Base-by-base conservation (phyloP, 2,329 filamentous ascomycete genomes). In the Colletotrichum orbiculare region DNA sequence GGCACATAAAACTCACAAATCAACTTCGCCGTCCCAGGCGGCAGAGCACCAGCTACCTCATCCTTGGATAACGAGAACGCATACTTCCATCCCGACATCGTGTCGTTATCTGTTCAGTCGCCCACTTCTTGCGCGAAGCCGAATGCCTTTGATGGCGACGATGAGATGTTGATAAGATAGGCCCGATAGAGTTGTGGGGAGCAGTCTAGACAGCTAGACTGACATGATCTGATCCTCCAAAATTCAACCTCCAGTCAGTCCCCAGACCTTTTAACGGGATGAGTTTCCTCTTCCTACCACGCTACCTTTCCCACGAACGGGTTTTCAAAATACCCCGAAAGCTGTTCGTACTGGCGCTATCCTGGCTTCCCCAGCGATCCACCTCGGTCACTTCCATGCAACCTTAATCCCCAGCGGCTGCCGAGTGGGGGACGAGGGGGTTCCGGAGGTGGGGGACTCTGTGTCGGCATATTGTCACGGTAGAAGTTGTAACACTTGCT, bases 11-110 rank as follows among this genome's bases (percentile, higher is more conserved):
- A 60, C 67, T 59, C 46, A 71, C 70, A 60, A n/a, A 71, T 47
- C 13, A 71, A 60, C 9, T 48, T 58, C n/a, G 66, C 68, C 8
- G 70, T 71, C 11, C 70, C 70, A 3, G 70, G 67, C 4, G 70
- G 70, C 12, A 57, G 69, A 6, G 66, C 62, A 6, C 60, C 53
- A 6, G 53, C 43, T 10, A 71, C 59, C 12, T 71, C 69, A 37
- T 64, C 50, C 49, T 69, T 69, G 47, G 67, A 67, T 2, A 71
- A n/a, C 11, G 69, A 54, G 49, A 71, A 67, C 3, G 70, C 70
- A 43, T 70, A 60, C 34, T 67, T 70, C 69, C 69, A 71, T 17
- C 64, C 64, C 4, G 60, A 64, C 64, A 66, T 64, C 5, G 9
- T 50, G 47, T 45, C 13, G 35, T 6, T 2, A 15, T 41, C 25